phyloP scores from a whole-genome alignment of 768 basidiomycete genomes.

The Hortiboletus campestris region DNA sequence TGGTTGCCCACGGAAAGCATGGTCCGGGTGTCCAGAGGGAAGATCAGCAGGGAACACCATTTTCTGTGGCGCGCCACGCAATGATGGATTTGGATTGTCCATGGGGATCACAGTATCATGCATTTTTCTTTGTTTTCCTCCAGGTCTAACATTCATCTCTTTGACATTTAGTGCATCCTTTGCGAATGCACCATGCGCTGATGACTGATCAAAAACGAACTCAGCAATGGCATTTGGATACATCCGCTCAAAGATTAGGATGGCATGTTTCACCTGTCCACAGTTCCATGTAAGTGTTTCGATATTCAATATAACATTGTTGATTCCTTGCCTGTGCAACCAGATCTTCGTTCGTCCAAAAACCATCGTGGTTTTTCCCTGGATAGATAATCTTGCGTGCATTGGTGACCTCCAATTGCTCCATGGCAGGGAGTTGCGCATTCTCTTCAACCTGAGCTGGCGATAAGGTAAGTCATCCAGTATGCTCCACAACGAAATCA shows the following conservation, averaged over 20 bases:
- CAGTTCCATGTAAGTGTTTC: background rate
- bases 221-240: constrained; percentile 17
- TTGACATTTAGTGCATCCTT: constrained; percentile 26
- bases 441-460: background rate
- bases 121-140: constrained; percentile 21
- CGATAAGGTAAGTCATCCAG: constrained; percentile 29
- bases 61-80: constrained; percentile 24
- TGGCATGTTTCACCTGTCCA: constrained; percentile 11
- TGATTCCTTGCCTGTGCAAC: background rate
- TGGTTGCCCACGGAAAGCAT: constrained; percentile 19
- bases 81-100: constrained; percentile 7
- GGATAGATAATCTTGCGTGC: constrained; percentile 24
- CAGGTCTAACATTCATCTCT: constrained; percentile 26
- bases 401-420: background rate
- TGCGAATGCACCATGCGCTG: constrained; percentile 23
- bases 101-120: constrained; percentile 20
- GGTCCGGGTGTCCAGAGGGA: background rate
- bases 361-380: constrained; percentile 22
- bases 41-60: constrained; percentile 29
- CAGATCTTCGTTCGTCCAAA: constrained; percentile 25
- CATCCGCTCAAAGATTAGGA: constrained; percentile 21
- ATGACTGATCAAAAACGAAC: constrained; percentile 28
- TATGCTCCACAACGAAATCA: constrained; percentile 38
- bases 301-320: background rate
- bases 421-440: background rate